A percentile compares a stretch with the other conserved stretches of the same genome.
Conservation (phyloP, 176 grass and related monocot species). For the Hordeum vulgare region DNA sequence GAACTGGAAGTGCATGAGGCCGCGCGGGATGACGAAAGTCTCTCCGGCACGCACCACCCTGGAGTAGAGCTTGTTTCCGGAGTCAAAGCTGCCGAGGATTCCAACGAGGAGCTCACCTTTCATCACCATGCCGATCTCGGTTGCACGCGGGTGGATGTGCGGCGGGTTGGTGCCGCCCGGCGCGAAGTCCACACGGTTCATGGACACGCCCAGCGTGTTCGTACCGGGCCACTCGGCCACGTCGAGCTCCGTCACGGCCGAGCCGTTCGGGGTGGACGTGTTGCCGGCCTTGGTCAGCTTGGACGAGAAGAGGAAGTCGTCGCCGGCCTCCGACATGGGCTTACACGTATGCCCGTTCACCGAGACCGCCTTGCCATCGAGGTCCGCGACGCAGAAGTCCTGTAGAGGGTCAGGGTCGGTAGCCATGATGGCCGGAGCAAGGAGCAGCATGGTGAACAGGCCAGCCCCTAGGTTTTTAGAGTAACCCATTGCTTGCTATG, state of each 20-base stretch:
- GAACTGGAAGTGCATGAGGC: slow-evolving; percentile 64
- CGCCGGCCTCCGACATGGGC: neutral
- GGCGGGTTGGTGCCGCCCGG: slow-evolving; percentile 55
- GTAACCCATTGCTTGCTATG: neutral
- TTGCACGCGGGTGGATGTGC: slow-evolving; percentile 51
- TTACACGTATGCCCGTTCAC: slow-evolving; percentile 50
- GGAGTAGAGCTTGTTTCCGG: slow-evolving; percentile 35
- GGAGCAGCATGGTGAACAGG: neutral
- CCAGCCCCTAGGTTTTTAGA: neutral
- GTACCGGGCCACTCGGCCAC: slow-evolving; percentile 47
- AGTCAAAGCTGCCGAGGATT: slow-evolving; percentile 37
- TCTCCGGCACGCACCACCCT: slow-evolving; percentile 31
- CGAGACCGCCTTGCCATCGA: neutral
- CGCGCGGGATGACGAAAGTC: slow-evolving; percentile 50
- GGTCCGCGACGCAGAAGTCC: slow-evolving; percentile 67
- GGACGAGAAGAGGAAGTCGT: slow-evolving; percentile 46
- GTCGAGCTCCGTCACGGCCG: slow-evolving; percentile 29
- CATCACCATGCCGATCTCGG: slow-evolving; percentile 34
- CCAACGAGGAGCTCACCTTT: slow-evolving; percentile 38
- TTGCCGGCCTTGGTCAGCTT: slow-evolving; percentile 8
- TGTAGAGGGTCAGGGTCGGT: slow-evolving; percentile 46
- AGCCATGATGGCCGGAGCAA: slow-evolving; percentile 5
- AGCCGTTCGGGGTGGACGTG: slow-evolving; percentile 33
- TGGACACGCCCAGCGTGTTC: slow-evolving; percentile 65
- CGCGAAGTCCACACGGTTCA: slow-evolving; percentile 73